A percentile compares a stretch with the other conserved stretches of the same genome.
Conservation (phyloP, 83 land plant species). For the Picea mariana region DNA sequence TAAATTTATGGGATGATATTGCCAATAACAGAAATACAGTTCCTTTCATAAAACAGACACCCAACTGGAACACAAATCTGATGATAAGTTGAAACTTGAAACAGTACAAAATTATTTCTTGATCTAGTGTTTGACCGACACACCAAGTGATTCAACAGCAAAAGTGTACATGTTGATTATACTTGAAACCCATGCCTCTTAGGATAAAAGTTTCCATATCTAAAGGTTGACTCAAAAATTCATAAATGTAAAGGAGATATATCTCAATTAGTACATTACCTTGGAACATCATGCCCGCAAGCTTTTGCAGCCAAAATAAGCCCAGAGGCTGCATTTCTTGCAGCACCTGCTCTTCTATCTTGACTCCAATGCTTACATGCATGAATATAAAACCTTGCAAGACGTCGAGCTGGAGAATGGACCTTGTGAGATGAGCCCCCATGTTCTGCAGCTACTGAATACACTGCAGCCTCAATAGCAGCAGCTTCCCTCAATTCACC, state of each 20-base stretch:
- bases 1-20: too few relatives aligned
- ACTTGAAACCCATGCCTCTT: too few relatives aligned
- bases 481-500: slow-evolving; percentile 90
- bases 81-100: too few relatives aligned
- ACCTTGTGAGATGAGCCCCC: slow-evolving; percentile 82
- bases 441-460: slow-evolving; percentile 87
- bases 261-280: slow-evolving; percentile 36
- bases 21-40: too few relatives aligned
- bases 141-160: too few relatives aligned
- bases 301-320: slow-evolving; percentile 83
- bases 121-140: too few relatives aligned
- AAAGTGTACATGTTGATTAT: too few relatives aligned
- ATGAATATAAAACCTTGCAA: slow-evolving; percentile 84
- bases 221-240: too few relatives aligned
- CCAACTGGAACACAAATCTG: too few relatives aligned
- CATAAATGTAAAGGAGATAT: background rate
- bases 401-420: slow-evolving; percentile 97
- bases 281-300: slow-evolving; percentile 95
- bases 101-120: too few relatives aligned
- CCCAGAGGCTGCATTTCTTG: slow-evolving; percentile 75
- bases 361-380: slow-evolving; percentile 54
- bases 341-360: slow-evolving; percentile 68
- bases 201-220: too few relatives aligned
- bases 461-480: slow-evolving; percentile 75
- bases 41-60: too few relatives aligned